These are phyloP conservation scores for Sanguinoderma infundibulare DNA, from an alignment of 1,284 basidiomycete genomes.

Conservation along the genomic window DNA sequence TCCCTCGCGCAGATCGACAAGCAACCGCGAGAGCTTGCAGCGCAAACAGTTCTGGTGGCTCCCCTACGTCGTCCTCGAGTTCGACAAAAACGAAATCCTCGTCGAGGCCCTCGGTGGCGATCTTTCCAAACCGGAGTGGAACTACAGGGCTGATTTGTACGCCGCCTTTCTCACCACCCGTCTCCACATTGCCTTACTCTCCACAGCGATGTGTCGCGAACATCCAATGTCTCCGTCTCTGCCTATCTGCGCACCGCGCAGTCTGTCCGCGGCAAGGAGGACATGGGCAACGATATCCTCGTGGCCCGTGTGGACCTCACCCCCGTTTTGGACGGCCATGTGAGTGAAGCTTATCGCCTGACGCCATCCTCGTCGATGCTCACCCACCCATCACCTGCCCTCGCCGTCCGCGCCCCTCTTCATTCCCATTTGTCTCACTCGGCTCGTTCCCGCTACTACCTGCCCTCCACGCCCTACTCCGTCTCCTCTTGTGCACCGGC, in stretches of 20 bases:
- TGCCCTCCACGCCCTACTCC: background rate
- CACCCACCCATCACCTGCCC: constrained; percentile 2
- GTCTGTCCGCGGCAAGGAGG: constrained; percentile 68
- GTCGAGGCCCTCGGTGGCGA: constrained; percentile 96
- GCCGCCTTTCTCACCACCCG: constrained; percentile 35
- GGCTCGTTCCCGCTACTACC: background rate
- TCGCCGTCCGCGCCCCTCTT: constrained; percentile 7
- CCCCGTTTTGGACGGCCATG: constrained; percentile 83
- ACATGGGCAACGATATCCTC: constrained; percentile 93
- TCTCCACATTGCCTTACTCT: constrained; percentile 8
- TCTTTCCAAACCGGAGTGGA: constrained; percentile 86
- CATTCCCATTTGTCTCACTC: background rate
- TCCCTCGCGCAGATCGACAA: constrained; percentile 56
- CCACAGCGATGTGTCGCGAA: constrained; percentile 83
- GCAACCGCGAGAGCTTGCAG: constrained; percentile 87
- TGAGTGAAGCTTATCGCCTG: constrained; percentile 41
- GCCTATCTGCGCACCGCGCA: constrained; percentile 85
- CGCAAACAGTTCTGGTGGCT: constrained; percentile 95
- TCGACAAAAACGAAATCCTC: constrained; percentile 99
- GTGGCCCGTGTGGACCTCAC: constrained; percentile 92
- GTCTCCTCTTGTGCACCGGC: background rate
- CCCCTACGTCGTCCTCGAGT: constrained; percentile 96
- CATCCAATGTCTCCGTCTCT: constrained; percentile 89
- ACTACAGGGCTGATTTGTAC: constrained; percentile 95
- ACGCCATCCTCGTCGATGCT: constrained; percentile 13